Evolutionary conservation across 768 basidiomycete genomes (phyloP).

Genomic region (Amanita phalloides): DNA sequence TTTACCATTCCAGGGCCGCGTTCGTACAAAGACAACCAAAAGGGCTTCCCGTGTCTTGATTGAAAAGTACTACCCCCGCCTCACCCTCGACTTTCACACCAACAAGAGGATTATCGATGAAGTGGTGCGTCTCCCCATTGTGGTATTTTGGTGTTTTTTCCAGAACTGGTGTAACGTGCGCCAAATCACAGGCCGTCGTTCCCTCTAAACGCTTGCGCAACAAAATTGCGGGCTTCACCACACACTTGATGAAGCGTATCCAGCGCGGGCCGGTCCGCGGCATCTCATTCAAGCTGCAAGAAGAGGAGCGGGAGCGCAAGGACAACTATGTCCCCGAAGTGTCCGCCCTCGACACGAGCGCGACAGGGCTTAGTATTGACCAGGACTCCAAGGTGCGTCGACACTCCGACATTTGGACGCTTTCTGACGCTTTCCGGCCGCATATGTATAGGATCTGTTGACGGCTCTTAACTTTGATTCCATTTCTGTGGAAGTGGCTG

Average conservation of each 20-base stretch:
- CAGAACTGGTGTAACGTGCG: background rate
- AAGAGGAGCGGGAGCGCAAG: conserved; percentile 98
- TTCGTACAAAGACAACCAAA: conserved; percentile 99
- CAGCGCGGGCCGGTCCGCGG: conserved; percentile 97
- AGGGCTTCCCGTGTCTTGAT: conserved; percentile 98
- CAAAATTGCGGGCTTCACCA: conserved; percentile 99
- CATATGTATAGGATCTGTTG: conserved; percentile 61
- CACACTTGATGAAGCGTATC: conserved; percentile 99
- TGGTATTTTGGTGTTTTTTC: background rate
- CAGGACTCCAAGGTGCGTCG: conserved; percentile 80
- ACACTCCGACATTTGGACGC: background rate
- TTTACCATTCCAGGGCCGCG: conserved; percentile 66
- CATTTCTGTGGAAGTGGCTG: conserved; percentile 66
- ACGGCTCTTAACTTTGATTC: conserved; percentile 88
- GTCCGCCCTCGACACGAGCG: conserved; percentile 81
- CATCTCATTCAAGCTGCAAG: conserved; percentile 99
- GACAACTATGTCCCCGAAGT: conserved; percentile 99
- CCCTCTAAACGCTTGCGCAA: conserved; percentile 98
- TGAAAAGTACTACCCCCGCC: conserved; percentile 99
- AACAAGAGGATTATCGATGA: conserved; percentile 99
- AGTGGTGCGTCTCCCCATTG: conserved; percentile 45
- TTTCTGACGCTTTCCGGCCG: background rate
- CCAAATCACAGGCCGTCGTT: conserved; percentile 59
- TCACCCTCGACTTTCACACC: conserved; percentile 99
- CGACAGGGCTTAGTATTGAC: conserved; percentile 77